Evolutionary conservation across 106 monocot genomes (phyloP), one percentile per base, ranked within the genome.

Genomic region (Dioscorea zingiberensis): DNA sequence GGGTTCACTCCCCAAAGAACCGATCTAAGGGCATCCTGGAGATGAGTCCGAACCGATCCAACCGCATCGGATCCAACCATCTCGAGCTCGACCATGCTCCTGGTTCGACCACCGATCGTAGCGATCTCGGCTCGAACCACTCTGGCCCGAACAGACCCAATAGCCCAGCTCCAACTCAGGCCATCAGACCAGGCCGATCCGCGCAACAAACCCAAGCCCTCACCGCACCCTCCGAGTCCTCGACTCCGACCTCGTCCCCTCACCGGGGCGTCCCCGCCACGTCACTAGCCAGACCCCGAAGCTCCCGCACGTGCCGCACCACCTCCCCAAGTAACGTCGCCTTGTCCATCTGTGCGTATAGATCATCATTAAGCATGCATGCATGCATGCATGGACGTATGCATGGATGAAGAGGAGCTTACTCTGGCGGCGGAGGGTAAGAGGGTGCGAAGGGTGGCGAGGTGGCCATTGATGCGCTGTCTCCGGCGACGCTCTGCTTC

Each of bases 271-370:
- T 27, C 60, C 71, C 58, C 21, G 56, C 73, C 63, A 63, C 82
- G 63, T 71, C 85, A 18, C 74, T 75, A 4, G 66, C 85, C 29
- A 51, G 49, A 21, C 62, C 70, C 26, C 74, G 47, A 54, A 93
- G 85, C 76, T 93, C 89, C 56, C 89, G 66, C 78, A 93, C 83
- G 51, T 89, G 80, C 71, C 93, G 69, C 27, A 93, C 93, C 86
- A 93, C 93, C 89, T 93, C 93, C 69, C 78, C 85, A 25, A 93
- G 81, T 63, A 93, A 65, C 66, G 85, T 81, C 48, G 89, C 93
- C 70, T 93, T 93, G 78, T 93, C 93, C 89, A 89, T 78, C 93
- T 93, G 68, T 15, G 11, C 7, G 10, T 38, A 6, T 8, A 38
- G 38, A 38, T 38, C 10, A 38, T 29, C 26, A 38, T 38, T n/a